Evolutionary conservation across 2,329 filamentous ascomycete species (phyloP), one percentile per base, ranked within the genome.

Genomic region (Colletotrichum sp.): DNA sequence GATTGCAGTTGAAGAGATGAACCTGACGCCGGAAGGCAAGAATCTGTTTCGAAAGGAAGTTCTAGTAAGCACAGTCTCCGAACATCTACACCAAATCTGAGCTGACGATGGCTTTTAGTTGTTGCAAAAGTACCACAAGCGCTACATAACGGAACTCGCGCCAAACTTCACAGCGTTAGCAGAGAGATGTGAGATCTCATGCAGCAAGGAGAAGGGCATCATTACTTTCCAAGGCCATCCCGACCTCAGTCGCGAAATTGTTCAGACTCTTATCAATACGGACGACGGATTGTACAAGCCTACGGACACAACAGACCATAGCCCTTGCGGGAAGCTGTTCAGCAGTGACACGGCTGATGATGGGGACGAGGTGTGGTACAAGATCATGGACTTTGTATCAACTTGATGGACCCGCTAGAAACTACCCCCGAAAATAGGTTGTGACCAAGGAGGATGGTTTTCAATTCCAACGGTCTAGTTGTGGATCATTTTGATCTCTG

Each of bases 71-170:
- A 18, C 21, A 4, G 9, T 3, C 16, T 31, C 55, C 27, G 13
- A 43, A 1, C 5, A 1, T 9, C 8, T 43, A 6, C 3, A 43
- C 16, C 16, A 18, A 5, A 18, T 2, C 2, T 43, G 9, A 1
- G 36, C 16, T 43, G 36, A 43, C 16, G 8, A 43, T 18, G 16
- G 0, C 18, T 11, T 0, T 18, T 16, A 43, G 36, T 18, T 43
- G 8, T 43, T 43, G 36, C 36, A 43, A 43, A 34, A 59, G 29
- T 59, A 59, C 18, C 57, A 59, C 27, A 59, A 59, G 31, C 57
- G 57, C 18, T 59, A 59, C 18, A 18, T 34, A 7, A n/a, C 16
- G 5, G 16, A 8, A n/a, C 31, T 33, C 0, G 57, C 57, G 5
- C 18, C 57, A 8, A 0, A n/a, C 0, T 59, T 59, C 57, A 34